Evolutionary conservation across 176 grass and related monocot genomes (phyloP).

Genomic region (Saccharum spontaneum): DNA sequence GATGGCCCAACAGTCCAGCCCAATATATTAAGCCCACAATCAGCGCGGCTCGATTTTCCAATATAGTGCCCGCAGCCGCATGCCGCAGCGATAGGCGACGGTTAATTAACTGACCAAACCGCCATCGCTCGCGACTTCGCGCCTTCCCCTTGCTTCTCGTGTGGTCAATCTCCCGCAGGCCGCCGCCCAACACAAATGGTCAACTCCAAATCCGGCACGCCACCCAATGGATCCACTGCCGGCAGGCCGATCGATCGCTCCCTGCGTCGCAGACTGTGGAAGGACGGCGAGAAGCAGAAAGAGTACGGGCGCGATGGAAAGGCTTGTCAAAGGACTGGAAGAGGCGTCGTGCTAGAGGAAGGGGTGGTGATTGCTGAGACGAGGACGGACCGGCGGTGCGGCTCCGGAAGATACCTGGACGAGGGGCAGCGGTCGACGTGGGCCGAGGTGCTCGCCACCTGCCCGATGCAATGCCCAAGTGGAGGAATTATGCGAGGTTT

Average conservation of each 20-base stretch:
- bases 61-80: too few relatives aligned
- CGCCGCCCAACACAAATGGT: background rate
- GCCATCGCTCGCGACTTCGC: background rate
- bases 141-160: background rate
- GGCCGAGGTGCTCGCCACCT: constrained; percentile 59
- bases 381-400: background rate
- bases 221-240: constrained; percentile 7
- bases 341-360: constrained; percentile 34
- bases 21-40: background rate
- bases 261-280: background rate
- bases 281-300: background rate
- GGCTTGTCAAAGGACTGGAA: constrained; percentile 44
- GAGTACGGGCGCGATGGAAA: constrained; percentile 35
- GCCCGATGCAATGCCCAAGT: background rate
- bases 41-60: background rate
- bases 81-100: background rate
- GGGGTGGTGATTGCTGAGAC: background rate
- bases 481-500: background rate
- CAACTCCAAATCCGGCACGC: background rate
- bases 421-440: constrained; percentile 68
- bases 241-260: background rate
- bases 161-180: background rate
- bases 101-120: background rate
- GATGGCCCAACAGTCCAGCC: background rate
- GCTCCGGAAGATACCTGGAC: constrained; percentile 6